These are phyloP conservation scores for Kodamaea fukazawae DNA, from an alignment of 805 yeast species.

Conservation along the genomic window DNA sequence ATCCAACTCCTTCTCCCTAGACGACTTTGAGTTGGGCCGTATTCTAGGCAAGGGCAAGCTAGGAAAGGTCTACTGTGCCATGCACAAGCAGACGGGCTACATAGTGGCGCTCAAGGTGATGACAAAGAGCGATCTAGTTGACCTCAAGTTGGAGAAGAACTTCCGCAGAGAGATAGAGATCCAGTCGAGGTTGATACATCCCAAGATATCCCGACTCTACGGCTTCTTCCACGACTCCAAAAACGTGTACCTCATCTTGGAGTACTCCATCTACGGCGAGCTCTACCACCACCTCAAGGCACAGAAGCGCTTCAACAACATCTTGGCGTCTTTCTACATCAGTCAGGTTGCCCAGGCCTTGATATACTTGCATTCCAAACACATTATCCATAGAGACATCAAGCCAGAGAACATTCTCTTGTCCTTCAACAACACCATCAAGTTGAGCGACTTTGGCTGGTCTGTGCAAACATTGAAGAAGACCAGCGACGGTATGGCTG, in stretches of 20 bases:
- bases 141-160: constrained; percentile 77
- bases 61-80: constrained; percentile 88
- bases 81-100: constrained; percentile 70
- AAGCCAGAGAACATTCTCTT: constrained; percentile 91
- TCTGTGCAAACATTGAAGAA: constrained; percentile 53
- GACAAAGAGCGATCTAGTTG: constrained; percentile 76
- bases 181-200: constrained; percentile 75
- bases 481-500: constrained; percentile 4
- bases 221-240: constrained; percentile 82
- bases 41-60: constrained; percentile 90
- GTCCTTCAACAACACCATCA: constrained; percentile 71
- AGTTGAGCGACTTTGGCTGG: constrained; percentile 96
- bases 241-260: constrained; percentile 80
- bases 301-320: constrained; percentile 69
- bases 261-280: constrained; percentile 84
- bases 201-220: constrained; percentile 73
- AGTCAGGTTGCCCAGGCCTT: constrained; percentile 82
- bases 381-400: constrained; percentile 86
- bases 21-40: constrained; percentile 83
- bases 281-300: constrained; percentile 68
- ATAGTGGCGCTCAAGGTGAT: constrained; percentile 89
- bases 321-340: constrained; percentile 72
- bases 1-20: constrained; percentile 19
- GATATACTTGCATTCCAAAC: constrained; percentile 69
- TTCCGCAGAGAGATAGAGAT: constrained; percentile 90